Percentiles rank a stretch among this genome's conserved stretches.
These are phyloP conservation scores for Amyloporia xantha DNA, from an alignment of 768 basidiomycete species.

Conservation along the genomic window DNA sequence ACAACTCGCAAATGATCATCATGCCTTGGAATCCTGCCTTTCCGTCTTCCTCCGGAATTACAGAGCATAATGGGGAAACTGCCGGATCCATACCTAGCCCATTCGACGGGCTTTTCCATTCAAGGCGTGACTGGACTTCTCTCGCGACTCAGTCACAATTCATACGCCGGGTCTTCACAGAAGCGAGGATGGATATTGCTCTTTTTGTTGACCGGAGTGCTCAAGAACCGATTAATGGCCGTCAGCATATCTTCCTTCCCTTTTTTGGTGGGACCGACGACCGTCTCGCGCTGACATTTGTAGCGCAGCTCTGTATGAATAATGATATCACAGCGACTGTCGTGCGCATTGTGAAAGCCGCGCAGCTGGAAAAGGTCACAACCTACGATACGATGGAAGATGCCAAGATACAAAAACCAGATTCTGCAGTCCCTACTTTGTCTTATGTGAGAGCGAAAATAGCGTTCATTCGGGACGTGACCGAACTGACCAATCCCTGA, in stretches of 20 bases:
- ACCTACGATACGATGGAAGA: slow-evolving; percentile 26
- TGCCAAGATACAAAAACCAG: slow-evolving; percentile 12
- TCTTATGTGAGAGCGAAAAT: slow-evolving; percentile 26
- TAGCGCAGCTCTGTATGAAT: slow-evolving; percentile 74
- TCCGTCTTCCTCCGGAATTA: not conserved
- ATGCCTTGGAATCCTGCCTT: slow-evolving; percentile 69
- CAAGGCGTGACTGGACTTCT: too few species aligned
- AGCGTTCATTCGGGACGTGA: not conserved
- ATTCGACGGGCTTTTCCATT: slow-evolving; percentile 74
- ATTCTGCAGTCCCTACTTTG: slow-evolving; percentile 10
- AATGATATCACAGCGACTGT: slow-evolving; percentile 64
- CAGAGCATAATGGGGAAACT: not conserved
- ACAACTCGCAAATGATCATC: slow-evolving; percentile 66
- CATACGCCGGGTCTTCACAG: slow-evolving; percentile 74
- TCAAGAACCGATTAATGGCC: slow-evolving; percentile 23
- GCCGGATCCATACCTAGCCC: slow-evolving; percentile 38
- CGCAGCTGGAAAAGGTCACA: slow-evolving; percentile 28
- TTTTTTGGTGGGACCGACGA: slow-evolving; percentile 97
- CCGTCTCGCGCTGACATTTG: slow-evolving; percentile 72
- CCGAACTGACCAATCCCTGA: not conserved
- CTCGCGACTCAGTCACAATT: slow-evolving; percentile 82
- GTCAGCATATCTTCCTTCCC: slow-evolving; percentile 71
- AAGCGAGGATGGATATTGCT: slow-evolving; percentile 69
- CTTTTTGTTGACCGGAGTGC: slow-evolving; percentile 77
- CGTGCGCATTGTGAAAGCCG: slow-evolving; percentile 51